Base-by-base conservation (phyloP, 192 early-diverging fungal species). In the Rhizoclosmatium sp. region DNA sequence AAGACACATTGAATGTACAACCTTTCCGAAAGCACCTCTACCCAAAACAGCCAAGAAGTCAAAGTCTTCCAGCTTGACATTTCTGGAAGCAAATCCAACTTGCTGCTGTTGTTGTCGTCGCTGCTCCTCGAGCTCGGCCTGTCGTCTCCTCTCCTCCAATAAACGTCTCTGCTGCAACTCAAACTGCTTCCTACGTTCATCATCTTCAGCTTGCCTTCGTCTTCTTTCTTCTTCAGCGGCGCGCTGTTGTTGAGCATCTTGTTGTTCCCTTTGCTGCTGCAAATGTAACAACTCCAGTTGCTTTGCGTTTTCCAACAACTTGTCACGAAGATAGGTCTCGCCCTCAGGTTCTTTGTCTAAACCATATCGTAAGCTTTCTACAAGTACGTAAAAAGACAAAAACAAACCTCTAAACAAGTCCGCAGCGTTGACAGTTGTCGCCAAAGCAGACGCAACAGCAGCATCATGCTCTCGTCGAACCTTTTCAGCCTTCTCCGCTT, bases 1-100 rank as follows among this genome's bases (percentile, higher is more conserved):
- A 65, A 46, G 46, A 39, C 23, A 0, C 5, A 69, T 47, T 46
- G 21, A 56, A 71, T 3, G 19, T 4, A 16, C 60, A 68, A 89
- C 91, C 88, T 98, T 98, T 82, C 98, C 98, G 87, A 98, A 99
- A 82, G 96, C 96, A 71, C 97, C 97, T 80, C 96, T 93, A 76
- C 97, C 97, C 16, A 99, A 86, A 0, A 99, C 97, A 19, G 95
- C 91, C 65, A 97, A 71, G 49, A 89, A 86, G 61, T 84, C 49
- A 73, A 89, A 89, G 60, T 89, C 88, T n/a, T 88, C 73, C 51
- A 88, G 41, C 16, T 84, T 82, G 10, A 89, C 81, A 42, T 54
- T 16, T 54, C 16, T 54, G 16, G 51, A 16, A 12, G 51, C 5
- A 54, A 16, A 54, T 7, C 31, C 31, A 31, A 31, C 31, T 31